Conservation (phyloP, 768 basidiomycete species). For the Serendipita sp. region DNA sequence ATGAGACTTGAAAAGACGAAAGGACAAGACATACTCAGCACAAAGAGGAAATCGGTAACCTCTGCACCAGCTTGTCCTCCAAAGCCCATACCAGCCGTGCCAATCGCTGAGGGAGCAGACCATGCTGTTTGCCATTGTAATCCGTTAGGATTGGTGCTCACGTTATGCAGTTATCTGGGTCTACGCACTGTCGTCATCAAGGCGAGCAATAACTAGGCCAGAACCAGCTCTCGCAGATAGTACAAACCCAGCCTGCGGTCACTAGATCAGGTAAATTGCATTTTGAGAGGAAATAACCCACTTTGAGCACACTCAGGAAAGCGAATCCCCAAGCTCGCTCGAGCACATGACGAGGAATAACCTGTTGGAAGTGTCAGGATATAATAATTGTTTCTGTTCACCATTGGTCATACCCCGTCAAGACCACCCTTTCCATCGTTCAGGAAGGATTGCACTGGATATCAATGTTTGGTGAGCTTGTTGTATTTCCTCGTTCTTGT, state of each 20-base stretch:
- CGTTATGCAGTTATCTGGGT: not conserved
- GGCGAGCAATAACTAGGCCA: slow-evolving; percentile 75
- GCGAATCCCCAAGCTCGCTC: slow-evolving; percentile 61
- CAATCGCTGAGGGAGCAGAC: slow-evolving; percentile 92
- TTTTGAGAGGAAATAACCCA: slow-evolving; percentile 43
- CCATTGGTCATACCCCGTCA: slow-evolving; percentile 41
- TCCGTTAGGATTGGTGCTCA: not conserved
- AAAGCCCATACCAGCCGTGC: slow-evolving; percentile 77
- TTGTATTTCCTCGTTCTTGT: too few species aligned
- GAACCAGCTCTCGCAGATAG: slow-evolving; percentile 44
- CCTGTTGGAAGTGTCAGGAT: slow-evolving; percentile 19
- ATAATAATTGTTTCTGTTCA: not conserved
- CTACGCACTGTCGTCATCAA: slow-evolving; percentile 66
- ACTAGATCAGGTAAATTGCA: not conserved
- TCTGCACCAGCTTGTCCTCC: slow-evolving; percentile 67
- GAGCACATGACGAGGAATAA: slow-evolving; percentile 40
- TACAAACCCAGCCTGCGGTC: slow-evolving; percentile 21
- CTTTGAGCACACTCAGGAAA: slow-evolving; percentile 80
- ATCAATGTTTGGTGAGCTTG: not conserved
- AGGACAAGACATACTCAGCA: slow-evolving; percentile 39
- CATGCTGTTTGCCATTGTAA: slow-evolving; percentile 38
- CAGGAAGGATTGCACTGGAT: slow-evolving; percentile 68
- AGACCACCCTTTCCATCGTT: slow-evolving; percentile 67
- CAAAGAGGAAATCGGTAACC: slow-evolving; percentile 81
- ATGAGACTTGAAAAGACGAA: slow-evolving; percentile 5